Evolutionary conservation across 2,329 filamentous ascomycete species (phyloP), one percentile per base, ranked within the genome.

Genomic region (Neonectria punicea): DNA sequence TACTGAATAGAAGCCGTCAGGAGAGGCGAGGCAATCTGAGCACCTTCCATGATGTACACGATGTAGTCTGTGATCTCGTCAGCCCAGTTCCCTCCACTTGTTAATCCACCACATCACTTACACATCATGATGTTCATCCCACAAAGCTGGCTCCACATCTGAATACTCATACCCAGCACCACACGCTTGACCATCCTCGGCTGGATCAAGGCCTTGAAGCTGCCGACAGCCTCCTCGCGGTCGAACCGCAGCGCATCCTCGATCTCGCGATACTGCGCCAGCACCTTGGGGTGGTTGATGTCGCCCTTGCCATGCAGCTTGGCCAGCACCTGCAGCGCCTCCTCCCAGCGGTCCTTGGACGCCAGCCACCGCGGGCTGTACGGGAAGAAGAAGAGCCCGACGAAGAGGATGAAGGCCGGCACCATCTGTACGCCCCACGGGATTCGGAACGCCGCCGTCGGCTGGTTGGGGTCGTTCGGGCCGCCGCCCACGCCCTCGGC

Each of bases 281-380:
- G 79, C 4, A 92, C 89, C 69, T 86, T 86, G 13, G 87, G 84
- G 64, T 90, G 82, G 58, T 85, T 83, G 3, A 80, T 65, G 62
- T 90, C 83, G 3, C 88, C 88, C 0, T 79, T 76, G 5, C 85
- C 89, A 69, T 91, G 89, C 1, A 92, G 80, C 22, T 80, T 74
- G 0, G 87, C 88, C 18, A 92, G 82, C 46, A 87, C 85, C 22
- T 82, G 73, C 46, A 89, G 81, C 0, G 88, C 87, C 73, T 92
- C 86, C 30, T 92, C 89, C 83, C 90, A 91, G 1, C 88, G 84
- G 67, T 90, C 90, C 70, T 90, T 85, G 16, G 85, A 85, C 5
- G 91, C 91, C 6, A 93, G 81, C 90, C 91, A 93, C 58, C 91
- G 85, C 0, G 92, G 92, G 54, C 84, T 90, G 69, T 86, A 86